A percentile compares a stretch with the other conserved stretches of the same genome.
These are phyloP conservation scores for Fusarium drepaniforme DNA, from an alignment of 2,329 filamentous ascomycete species.

Conservation along the genomic window DNA sequence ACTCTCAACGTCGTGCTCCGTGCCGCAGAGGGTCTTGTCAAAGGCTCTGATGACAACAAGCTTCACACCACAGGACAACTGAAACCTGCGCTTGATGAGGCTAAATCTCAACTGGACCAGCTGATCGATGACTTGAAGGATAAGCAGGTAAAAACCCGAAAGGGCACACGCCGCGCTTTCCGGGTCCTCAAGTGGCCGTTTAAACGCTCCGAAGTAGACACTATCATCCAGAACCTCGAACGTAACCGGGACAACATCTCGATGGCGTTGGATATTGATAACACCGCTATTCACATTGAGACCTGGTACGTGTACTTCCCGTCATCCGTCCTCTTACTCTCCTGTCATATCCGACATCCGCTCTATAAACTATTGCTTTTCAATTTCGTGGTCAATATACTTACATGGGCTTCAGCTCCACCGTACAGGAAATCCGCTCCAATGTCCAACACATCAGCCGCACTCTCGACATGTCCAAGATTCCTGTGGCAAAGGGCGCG, in stretches of 20 bases:
- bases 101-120: background rate
- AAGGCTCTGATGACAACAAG: background rate
- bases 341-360: background rate
- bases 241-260: background rate
- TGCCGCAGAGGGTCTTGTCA: background rate
- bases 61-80: background rate
- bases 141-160: background rate
- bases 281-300: background rate
- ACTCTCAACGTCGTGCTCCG: background rate
- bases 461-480: background rate
- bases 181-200: conserved; percentile 28
- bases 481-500: conserved; percentile 39
- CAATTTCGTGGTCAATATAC: too few species aligned
- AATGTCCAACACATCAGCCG: background rate
- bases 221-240: background rate
- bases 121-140: background rate
- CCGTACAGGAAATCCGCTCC: too few species aligned
- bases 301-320: background rate
- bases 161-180: conserved; percentile 17
- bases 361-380: too few species aligned
- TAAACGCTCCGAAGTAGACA: conserved; percentile 9
- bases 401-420: too few species aligned
- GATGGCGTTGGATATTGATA: conserved; percentile 6
- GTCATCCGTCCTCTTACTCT: background rate
- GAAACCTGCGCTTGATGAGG: background rate